These are phyloP conservation scores for Cardamine chenopodiifolia DNA, from an alignment of 345 rosid species.

Conservation along the genomic window DNA sequence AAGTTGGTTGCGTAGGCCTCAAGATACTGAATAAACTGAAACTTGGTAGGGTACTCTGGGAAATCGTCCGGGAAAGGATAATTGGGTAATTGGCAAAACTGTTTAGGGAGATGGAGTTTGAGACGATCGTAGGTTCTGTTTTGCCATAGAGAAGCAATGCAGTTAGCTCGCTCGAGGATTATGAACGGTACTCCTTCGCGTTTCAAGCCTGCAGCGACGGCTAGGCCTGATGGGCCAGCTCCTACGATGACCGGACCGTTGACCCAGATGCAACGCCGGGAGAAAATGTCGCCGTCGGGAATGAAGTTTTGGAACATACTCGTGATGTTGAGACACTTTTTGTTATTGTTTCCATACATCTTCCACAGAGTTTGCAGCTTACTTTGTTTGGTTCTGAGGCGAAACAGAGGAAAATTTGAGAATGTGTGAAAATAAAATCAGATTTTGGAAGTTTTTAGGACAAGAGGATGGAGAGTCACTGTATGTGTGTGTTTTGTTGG, in stretches of 20 bases:
- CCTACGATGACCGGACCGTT: slow-evolving; percentile 91
- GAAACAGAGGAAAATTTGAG: neutral
- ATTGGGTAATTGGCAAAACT: slow-evolving; percentile 70
- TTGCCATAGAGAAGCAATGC: slow-evolving; percentile 91
- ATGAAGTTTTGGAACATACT: slow-evolving; percentile 48
- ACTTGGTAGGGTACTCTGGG: slow-evolving; percentile 79
- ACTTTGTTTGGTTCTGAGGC: slow-evolving; percentile 18
- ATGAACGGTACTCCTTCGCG: slow-evolving; percentile 75
- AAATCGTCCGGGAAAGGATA: slow-evolving; percentile 66
- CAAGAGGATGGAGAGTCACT: slow-evolving; percentile 20
- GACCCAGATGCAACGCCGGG: slow-evolving; percentile 74
- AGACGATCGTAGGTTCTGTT: slow-evolving; percentile 80
- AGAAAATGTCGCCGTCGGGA: slow-evolving; percentile 42
- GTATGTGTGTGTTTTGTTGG: slow-evolving; percentile 40
- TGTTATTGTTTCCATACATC: slow-evolving; percentile 36
- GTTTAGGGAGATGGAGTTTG: slow-evolving; percentile 87
- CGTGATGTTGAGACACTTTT: slow-evolving; percentile 47
- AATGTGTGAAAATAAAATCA: neutral
- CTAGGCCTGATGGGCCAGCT: slow-evolving; percentile 85
- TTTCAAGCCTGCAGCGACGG: slow-evolving; percentile 68
- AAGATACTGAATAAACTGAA: slow-evolving; percentile 72
- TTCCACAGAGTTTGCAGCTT: slow-evolving; percentile 22
- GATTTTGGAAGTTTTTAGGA: slow-evolving; percentile 27
- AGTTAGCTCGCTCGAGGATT: slow-evolving; percentile 71
- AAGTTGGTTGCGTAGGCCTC: slow-evolving; percentile 67